A percentile compares a stretch with the other conserved stretches of the same genome.
Conservation (phyloP, 2,329 filamentous ascomycete species). For the Botrytis galanthina region DNA sequence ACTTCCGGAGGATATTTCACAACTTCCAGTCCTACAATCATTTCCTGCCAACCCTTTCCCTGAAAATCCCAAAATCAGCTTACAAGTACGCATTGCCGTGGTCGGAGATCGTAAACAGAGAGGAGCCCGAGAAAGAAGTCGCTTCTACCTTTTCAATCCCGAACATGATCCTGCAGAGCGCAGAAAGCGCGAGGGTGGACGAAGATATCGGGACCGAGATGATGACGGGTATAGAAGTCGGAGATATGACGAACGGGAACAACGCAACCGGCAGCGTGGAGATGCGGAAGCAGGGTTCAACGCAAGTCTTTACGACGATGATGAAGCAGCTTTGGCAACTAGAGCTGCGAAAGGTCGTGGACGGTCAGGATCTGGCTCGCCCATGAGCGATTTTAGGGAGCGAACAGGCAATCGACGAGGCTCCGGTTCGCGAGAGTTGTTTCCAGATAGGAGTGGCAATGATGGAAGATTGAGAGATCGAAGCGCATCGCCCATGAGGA, state of each 20-base stretch:
- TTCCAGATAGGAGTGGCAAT: slow-evolving; percentile 44
- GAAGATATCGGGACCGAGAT: slow-evolving; percentile 62
- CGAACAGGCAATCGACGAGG: slow-evolving; percentile 16
- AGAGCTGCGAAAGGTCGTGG: slow-evolving; percentile 38
- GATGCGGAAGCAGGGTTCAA: slow-evolving; percentile 61
- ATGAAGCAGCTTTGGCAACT: slow-evolving; percentile 41
- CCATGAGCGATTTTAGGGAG: slow-evolving; percentile 36
- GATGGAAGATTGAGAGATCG: slow-evolving; percentile 38
- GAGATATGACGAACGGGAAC: slow-evolving; percentile 46
- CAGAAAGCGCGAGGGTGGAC: slow-evolving; percentile 55
- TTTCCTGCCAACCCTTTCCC: slow-evolving; percentile 68
- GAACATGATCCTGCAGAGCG: slow-evolving; percentile 81
- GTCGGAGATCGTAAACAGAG: slow-evolving; percentile 74
- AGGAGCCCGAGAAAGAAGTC: slow-evolving; percentile 75
- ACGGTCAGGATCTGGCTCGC: slow-evolving; percentile 34
- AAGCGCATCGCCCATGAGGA: slow-evolving; percentile 38
- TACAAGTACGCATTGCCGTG: slow-evolving; percentile 74
- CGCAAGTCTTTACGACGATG: slow-evolving; percentile 81
- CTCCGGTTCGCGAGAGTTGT: slow-evolving; percentile 56
- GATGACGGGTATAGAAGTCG: slow-evolving; percentile 44
- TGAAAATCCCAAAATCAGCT: slow-evolving; percentile 63
- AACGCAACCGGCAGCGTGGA: slow-evolving; percentile 43
- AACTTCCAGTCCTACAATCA: slow-evolving; percentile 59
- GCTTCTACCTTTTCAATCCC: slow-evolving; percentile 90
- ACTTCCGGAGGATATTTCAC: slow-evolving; percentile 50